Percentiles rank a stretch among this genome's conserved stretches.
phyloP scores from a whole-genome alignment of 2,329 filamentous ascomycete genomes.

The Cadophora sp. region DNA sequence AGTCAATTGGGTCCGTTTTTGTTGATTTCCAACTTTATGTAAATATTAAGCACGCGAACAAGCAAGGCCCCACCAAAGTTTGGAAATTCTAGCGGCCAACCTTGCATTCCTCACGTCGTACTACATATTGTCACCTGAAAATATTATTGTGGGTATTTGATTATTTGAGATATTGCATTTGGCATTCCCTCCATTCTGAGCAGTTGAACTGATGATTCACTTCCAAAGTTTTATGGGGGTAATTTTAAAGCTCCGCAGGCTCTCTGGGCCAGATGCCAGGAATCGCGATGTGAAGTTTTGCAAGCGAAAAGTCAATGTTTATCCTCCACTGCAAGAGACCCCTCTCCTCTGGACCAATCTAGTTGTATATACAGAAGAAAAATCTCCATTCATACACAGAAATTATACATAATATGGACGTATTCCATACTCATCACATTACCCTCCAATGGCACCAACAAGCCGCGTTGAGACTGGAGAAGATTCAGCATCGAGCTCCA shows the following conservation, averaged over 20 bases:
- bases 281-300: too few species aligned
- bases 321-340: too few species aligned
- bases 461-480: not conserved
- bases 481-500: not conserved
- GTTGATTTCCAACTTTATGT: constrained; percentile 4
- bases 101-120: not conserved
- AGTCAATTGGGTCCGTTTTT: not conserved
- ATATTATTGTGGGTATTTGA: too few species aligned
- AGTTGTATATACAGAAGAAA: not conserved
- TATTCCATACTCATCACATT: not conserved
- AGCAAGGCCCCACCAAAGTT: constrained; percentile 1
- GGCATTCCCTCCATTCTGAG: too few species aligned
- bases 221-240: too few species aligned
- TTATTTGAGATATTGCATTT: too few species aligned
- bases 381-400: not conserved
- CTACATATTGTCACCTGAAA: not conserved
- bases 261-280: too few species aligned
- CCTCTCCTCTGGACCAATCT: too few species aligned
- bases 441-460: not conserved
- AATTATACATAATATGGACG: not conserved
- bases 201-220: too few species aligned
- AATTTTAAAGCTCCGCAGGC: too few species aligned
- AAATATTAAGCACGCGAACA: constrained; percentile 15
- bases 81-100: not conserved
- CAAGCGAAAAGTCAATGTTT: too few species aligned